Evolutionary conservation across 2,329 filamentous ascomycete genomes (phyloP).

Genomic region (Fusarium xylarioides): DNA sequence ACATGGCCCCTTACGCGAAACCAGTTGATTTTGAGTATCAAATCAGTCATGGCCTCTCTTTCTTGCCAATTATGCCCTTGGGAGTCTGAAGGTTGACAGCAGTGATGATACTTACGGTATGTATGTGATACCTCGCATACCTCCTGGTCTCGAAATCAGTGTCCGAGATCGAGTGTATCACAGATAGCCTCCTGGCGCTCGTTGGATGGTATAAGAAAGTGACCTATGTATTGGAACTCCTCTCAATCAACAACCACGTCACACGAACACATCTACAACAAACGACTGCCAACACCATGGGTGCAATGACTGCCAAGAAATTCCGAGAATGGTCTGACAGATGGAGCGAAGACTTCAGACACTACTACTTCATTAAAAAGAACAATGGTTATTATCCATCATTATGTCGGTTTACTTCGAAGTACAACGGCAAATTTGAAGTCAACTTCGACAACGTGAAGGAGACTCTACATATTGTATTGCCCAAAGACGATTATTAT

Average conservation of each 20-base stretch:
- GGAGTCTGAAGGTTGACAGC: rapidly evolving
- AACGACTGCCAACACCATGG: background rate
- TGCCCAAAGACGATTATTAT: background rate
- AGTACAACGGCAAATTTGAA: background rate
- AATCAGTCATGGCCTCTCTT: rapidly evolving
- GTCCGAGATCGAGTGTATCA: background rate
- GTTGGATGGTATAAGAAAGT: background rate
- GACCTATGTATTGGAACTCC: rapidly evolving
- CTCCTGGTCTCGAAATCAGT: rapidly evolving
- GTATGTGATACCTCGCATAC: background rate
- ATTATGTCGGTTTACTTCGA: background rate
- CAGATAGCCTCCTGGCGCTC: background rate
- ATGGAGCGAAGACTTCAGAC: background rate
- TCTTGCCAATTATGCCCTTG: rapidly evolving
- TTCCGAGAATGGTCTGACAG: background rate
- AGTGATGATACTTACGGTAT: background rate
- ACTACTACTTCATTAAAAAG: background rate
- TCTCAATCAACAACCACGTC: rapidly evolving
- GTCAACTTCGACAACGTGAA: background rate
- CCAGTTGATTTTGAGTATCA: rapidly evolving
- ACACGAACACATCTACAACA: rapidly evolving
- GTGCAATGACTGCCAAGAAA: background rate
- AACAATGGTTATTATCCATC: background rate
- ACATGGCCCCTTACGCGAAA: rapidly evolving
- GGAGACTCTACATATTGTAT: background rate